phyloP scores from a whole-genome alignment of 495 filamentous ascomycete species.

The Hypomontagnella submonticulosa region DNA sequence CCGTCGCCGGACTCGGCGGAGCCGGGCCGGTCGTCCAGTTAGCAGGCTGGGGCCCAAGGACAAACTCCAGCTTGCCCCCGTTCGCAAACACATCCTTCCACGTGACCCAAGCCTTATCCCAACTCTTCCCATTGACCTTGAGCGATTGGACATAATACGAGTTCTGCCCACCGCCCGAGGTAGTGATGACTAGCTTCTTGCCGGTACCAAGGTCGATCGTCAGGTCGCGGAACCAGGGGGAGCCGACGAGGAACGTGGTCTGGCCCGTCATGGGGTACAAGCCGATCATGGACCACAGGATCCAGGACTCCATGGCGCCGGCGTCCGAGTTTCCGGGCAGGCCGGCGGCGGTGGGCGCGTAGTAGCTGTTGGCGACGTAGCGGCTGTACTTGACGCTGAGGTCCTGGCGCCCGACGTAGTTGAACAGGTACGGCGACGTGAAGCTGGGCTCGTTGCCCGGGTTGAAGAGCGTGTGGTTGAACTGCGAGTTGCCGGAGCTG shows the following conservation, averaged over 20 bases:
- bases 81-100: slow-evolving; percentile 72
- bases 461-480: slow-evolving; percentile 71
- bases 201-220: slow-evolving; percentile 66
- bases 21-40: slow-evolving; percentile 67
- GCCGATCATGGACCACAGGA: slow-evolving; percentile 77
- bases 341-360: slow-evolving; percentile 60
- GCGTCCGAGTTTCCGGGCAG: slow-evolving; percentile 76
- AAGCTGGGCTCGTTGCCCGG: slow-evolving; percentile 78
- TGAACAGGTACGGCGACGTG: slow-evolving; percentile 75
- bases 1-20: slow-evolving; percentile 63
- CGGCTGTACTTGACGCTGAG: slow-evolving; percentile 66
- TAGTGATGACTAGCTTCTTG: slow-evolving; percentile 66
- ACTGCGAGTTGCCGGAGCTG: slow-evolving; percentile 58
- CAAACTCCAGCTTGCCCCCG: slow-evolving; percentile 71
- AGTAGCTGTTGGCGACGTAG: slow-evolving; percentile 66
- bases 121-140: slow-evolving; percentile 60
- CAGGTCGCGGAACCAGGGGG: slow-evolving; percentile 70
- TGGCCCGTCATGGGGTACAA: slow-evolving; percentile 74
- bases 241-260: slow-evolving; percentile 71
- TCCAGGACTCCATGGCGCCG: slow-evolving; percentile 76
- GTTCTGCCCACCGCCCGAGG: slow-evolving; percentile 58
- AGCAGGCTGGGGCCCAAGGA: slow-evolving; percentile 62
- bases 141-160: slow-evolving; percentile 67
- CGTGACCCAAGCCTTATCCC: slow-evolving; percentile 69
- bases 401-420: slow-evolving; percentile 72